Conservation (phyloP, 805 yeast species). For the Zygosaccharomyces siamensis region DNA sequence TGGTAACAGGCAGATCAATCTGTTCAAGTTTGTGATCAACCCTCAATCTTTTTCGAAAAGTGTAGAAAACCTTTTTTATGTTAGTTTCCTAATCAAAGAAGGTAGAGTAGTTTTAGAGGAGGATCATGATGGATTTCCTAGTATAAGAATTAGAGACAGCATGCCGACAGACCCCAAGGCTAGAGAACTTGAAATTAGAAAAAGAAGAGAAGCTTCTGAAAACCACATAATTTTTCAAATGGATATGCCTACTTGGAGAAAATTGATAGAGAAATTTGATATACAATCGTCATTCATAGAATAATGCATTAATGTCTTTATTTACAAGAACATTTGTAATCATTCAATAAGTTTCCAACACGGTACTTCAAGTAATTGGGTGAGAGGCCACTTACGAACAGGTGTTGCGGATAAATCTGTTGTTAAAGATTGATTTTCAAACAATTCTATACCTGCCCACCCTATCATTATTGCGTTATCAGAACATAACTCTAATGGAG, state of each 20-base stretch:
- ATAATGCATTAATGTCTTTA: not conserved
- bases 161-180: slow-evolving; percentile 26
- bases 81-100: slow-evolving; percentile 75
- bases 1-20: slow-evolving; percentile 42
- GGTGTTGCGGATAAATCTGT: slow-evolving; percentile 59
- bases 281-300: slow-evolving; percentile 51
- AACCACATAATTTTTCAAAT: slow-evolving; percentile 71
- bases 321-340: slow-evolving; percentile 2
- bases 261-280: slow-evolving; percentile 47
- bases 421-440: slow-evolving; percentile 42
- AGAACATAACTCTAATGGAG: slow-evolving; percentile 70
- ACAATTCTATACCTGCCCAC: slow-evolving; percentile 90
- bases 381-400: slow-evolving; percentile 76
- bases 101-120: slow-evolving; percentile 55
- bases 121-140: slow-evolving; percentile 46
- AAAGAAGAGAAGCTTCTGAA: slow-evolving; percentile 29
- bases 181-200: slow-evolving; percentile 23
- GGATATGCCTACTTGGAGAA: slow-evolving; percentile 62
- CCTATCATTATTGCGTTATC: slow-evolving; percentile 98
- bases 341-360: slow-evolving; percentile 41
- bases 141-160: slow-evolving; percentile 34
- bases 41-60: slow-evolving; percentile 74
- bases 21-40: slow-evolving; percentile 65
- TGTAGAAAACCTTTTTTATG: slow-evolving; percentile 77
- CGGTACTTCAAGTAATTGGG: slow-evolving; percentile 44